Base-by-base conservation (phyloP, 2,329 filamentous ascomycete genomes). In the Coniosporium tulheliwenetii region DNA sequence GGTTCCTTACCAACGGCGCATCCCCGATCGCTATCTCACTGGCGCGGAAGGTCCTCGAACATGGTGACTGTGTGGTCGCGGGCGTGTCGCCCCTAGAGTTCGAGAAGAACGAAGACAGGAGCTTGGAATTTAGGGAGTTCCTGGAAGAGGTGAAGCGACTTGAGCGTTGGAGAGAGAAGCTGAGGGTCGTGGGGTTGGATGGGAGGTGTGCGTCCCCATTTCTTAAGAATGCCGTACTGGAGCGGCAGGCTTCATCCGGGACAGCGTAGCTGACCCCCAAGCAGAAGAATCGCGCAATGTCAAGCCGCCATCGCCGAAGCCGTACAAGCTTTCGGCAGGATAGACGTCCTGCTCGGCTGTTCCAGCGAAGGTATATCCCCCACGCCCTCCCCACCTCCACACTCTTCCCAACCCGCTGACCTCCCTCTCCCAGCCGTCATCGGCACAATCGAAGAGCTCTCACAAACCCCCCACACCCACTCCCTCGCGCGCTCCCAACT, bases 291-390 rank as follows among this genome's bases (percentile, higher is more conserved):
- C 50, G 70, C 71, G 32, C 80, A 85, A 57, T 93, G 85, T 60
- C 81, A 86, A 53, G 81, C 85, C 39, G 85, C 86, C 30, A 71
- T 96, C 40, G 87, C 89, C 34, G 83, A 94, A 59, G 84, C 86
- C 16, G 76, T 94, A 13, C 74, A 81, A 48, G 71, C 79, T 1
- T 96, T 95, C 63, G 85, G 85, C 8, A 75, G 80, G 34, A 78
- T 96, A 41, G 91, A 98, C 60, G 87, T 96, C 43, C 59, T 96
- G 44, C 70, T 96, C 33, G 94, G 85, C 59, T 93, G 85, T 64
- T 83, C 82, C 42, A 91, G 81, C 44, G 84, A 94, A 71, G 19
- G 19, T 26, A 26, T 7, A 26, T 26, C 19, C 19, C 7, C 19
- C 19, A 4, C 19, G 4, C 19, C 19, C 19, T 26, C 4, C 4